Conservation (phyloP, 495 filamentous ascomycete species). For the Pseudomonodictys pantanalensis region DNA sequence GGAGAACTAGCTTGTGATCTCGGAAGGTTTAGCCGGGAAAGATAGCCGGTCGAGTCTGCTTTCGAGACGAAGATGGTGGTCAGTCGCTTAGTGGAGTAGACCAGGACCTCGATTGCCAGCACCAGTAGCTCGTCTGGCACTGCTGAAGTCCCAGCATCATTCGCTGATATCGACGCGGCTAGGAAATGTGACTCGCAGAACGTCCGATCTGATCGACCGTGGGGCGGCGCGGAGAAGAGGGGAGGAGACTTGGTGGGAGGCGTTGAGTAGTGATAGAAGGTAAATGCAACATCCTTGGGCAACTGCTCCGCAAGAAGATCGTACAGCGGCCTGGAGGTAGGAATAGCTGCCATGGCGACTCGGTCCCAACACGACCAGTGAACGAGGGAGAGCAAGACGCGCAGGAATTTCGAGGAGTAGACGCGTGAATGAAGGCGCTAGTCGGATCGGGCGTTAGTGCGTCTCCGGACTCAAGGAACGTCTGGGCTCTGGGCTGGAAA, state of each 20-base stretch:
- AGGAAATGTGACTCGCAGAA: conserved; percentile 89
- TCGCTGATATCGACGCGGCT: conserved; percentile 56
- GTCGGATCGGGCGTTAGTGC: not conserved
- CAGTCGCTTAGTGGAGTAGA: conserved; percentile 70
- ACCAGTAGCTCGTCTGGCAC: conserved; percentile 46
- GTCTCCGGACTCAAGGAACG: not conserved
- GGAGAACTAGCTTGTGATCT: conserved; percentile 63
- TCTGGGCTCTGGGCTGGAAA: no score
- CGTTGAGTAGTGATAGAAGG: conserved; percentile 83
- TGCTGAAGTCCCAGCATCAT: not conserved
- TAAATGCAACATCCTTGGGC: conserved; percentile 66
- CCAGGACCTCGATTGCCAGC: conserved; percentile 67
- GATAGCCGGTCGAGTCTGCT: conserved; percentile 90
- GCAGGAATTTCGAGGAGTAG: not conserved
- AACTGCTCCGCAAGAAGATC: conserved; percentile 64
- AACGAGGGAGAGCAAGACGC: no score
- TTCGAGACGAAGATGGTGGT: conserved; percentile 94
- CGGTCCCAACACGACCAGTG: not conserved
- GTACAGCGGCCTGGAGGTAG: conserved; percentile 12
- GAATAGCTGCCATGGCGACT: conserved; percentile 1
- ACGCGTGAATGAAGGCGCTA: conserved; percentile 2
- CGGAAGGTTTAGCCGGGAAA: conserved; percentile 61
- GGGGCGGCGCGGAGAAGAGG: conserved; percentile 76
- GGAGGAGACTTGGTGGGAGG: conserved; percentile 68
- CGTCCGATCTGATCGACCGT: conserved; percentile 64